Evolutionary conservation across 164 flowering plant genomes (phyloP).

Genomic region (Vitis riparia): DNA sequence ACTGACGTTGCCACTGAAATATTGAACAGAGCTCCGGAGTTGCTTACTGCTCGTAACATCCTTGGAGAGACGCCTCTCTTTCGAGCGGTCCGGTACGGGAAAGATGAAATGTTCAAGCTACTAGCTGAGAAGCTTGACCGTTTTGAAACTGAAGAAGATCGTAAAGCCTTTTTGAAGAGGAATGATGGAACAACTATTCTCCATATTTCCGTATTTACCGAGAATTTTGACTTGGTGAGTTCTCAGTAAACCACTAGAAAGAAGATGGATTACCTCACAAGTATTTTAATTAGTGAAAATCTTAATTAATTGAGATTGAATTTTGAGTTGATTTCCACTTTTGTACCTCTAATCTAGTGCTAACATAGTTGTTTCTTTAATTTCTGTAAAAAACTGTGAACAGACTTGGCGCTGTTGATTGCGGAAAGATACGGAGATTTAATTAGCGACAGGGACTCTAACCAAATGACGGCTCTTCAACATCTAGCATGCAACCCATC

Average conservation of each 20-base stretch:
- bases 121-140: not conserved
- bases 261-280: too few relatives aligned
- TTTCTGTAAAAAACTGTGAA: too few relatives aligned
- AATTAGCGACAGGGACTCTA: not conserved
- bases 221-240: conserved; percentile 8
- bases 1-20: not conserved
- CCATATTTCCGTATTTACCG: not conserved
- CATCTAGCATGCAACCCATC: conserved; percentile 6
- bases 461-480: conserved; percentile 11
- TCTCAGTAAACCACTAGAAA: too few relatives aligned
- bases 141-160: not conserved
- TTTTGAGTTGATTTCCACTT: too few relatives aligned
- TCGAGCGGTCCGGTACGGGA: too few relatives aligned
- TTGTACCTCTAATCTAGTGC: too few relatives aligned
- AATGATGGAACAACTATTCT: conserved; percentile 2
- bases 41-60: not conserved
- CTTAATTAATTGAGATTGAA: too few relatives aligned
- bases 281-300: too few relatives aligned
- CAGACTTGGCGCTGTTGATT: not conserved
- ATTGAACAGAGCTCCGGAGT: not conserved
- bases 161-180: not conserved
- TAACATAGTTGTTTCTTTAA: too few relatives aligned
- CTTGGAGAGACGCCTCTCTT: too few relatives aligned
- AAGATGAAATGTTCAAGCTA: too few relatives aligned
- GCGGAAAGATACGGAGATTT: not conserved